Base-by-base conservation (phyloP, 73 alveolate species). In the Paramecium biaurelia region DNA sequence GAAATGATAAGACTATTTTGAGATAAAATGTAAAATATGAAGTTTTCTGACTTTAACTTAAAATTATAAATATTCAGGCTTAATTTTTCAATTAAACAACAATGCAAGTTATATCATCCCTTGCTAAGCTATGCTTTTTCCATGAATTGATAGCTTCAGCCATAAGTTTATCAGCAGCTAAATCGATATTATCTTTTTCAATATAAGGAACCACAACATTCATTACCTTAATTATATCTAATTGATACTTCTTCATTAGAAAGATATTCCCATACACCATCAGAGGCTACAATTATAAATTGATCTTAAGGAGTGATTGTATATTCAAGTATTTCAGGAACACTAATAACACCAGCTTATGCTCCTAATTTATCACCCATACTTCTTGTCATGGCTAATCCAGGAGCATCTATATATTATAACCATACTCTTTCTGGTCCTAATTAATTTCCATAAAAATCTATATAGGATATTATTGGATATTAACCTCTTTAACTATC, bases 381-480 rank as follows among this genome's bases (percentile, higher is more conserved):
- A 38, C 99, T 95, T 79, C 99, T 93, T 41, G 99, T 95, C 99
- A 98, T 98, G 3, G 99, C 99, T 11, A 98, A 93, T 30, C 99
- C 99, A 7, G 99, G 99, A 18, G 96, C 95, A 92, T 98, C 99
- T 59, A 96, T 93, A 76, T 94, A 92, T 76, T 95, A 92, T 45
- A 95, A 94, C 99, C 99, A 98, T 2, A 98, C 98, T 96, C 99
- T 95, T 47, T 92, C 92, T 15, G 99, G 99, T 1, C 99, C 99
- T 67, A 97, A 70, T 23, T 95, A 89, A 42, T 93, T 95, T 5
- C 98, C 97, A 41, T 72, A 38, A 86, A 76, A 85, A 95, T 95
- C 97, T 85, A 86, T 53, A 15, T 1, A 10, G 5, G 1, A 5
- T 58, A 58, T 63, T 21, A 70, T n/a, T 24, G 76, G 0, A 70